Evolutionary conservation across 1,139 yeast genomes (phyloP).

Genomic region (Blastobotrys arbuscula): DNA sequence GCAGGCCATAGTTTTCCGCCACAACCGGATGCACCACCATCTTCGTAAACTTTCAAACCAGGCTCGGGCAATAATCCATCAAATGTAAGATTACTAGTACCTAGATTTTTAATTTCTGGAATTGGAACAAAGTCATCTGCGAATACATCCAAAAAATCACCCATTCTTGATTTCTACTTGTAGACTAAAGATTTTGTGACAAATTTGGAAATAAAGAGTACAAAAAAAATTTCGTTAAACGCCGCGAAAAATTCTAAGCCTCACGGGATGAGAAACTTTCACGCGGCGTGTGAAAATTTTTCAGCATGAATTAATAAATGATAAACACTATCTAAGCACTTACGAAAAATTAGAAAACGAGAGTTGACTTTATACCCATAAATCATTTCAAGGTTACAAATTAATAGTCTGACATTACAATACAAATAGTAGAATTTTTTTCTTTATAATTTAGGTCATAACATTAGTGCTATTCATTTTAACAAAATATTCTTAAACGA

Average conservation of each 20-base stretch:
- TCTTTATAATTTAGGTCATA: background rate
- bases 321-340: no score
- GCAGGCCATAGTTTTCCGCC: slow-evolving; percentile 61
- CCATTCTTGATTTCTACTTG: background rate
- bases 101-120: slow-evolving; percentile 37
- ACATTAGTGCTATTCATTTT: background rate
- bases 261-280: background rate
- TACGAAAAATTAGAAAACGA: no score
- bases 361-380: no score
- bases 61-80: slow-evolving; percentile 38
- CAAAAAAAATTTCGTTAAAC: background rate
- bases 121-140: slow-evolving; percentile 31
- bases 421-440: background rate
- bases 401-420: background rate
- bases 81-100: slow-evolving; percentile 39
- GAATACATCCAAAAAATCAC: slow-evolving; percentile 1
- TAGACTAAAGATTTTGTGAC: background rate
- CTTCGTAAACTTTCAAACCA: slow-evolving; percentile 42
- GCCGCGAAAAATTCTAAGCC: background rate
- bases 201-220: background rate
- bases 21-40: slow-evolving; percentile 53
- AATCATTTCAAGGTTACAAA: no score
- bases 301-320: background rate
- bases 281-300: background rate
- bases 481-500: slow-evolving; percentile 56